Base-by-base conservation (phyloP, 2,329 filamentous ascomycete species). In the Phyllosticta paracitricarpa region DNA sequence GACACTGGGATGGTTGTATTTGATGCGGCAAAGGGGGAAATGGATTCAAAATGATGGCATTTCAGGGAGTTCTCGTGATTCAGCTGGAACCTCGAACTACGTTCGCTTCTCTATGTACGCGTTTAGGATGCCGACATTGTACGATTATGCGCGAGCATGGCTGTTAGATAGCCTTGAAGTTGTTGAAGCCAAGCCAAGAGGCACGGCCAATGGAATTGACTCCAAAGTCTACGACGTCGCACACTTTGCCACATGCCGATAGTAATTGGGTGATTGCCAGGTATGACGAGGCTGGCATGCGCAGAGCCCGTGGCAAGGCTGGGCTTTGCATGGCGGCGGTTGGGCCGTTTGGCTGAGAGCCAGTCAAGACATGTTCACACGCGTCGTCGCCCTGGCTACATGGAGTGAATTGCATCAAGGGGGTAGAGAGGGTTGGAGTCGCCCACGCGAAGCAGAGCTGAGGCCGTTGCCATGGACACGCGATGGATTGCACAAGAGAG, bases 61-160 rank as follows among this genome's bases (percentile, higher is more conserved):
- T 61, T 56, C 54, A 52, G 30, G 58, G 58, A 61, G 58, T 61
- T 56, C 52, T 33, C 54, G 53, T 61, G 58, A 52, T 30, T 26
- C 40, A 56, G 54, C 53, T 48, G 14, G 58, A 53, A 56, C 40
- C 55, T 52, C 55, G 51, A 53, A 56, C 14, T 56, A 51, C 51
- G 35, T 54, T 60, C 58, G 53, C n/a, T 60, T 60, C 58, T 48
- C 58, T 48, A 48, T n/a, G 40, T 48, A 19, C 40, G 40, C 14
- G 14, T n/a, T n/a, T 17, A 17, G 35, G 12, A 7, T 17, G 40
- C 40, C 40, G 40, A 48, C 40, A 48, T n/a, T 48, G 40, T 48
- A 48, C 40, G 17, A 48, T 48, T 48, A 48, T 48, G 28, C 28
- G 28, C 40, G 4, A 48, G 35, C 17, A n/a, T 30, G 40, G 40